Conservation (phyloP, 2,329 filamentous ascomycete genomes). For the Myotisia sp. region DNA sequence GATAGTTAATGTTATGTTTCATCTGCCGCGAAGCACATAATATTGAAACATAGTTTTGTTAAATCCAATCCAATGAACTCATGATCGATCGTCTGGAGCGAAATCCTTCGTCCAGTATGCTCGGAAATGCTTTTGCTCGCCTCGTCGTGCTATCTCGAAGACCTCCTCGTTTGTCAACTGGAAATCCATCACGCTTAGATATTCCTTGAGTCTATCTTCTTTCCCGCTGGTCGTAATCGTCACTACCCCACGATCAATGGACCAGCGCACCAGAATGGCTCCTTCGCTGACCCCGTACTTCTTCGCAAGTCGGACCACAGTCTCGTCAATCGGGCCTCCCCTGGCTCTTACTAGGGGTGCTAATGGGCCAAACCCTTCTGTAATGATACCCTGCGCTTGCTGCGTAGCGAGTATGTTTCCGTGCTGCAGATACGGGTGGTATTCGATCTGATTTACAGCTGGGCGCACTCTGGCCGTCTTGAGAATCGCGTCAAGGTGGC, state of each 20-base stretch:
- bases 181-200: slow-evolving; percentile 42
- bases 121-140: slow-evolving; percentile 37
- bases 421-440: slow-evolving; percentile 36
- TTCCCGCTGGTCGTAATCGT: slow-evolving; percentile 47
- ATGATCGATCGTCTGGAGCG: slow-evolving; percentile 30
- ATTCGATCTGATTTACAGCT: slow-evolving; percentile 31
- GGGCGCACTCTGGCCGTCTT: slow-evolving; percentile 31
- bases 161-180: slow-evolving; percentile 46
- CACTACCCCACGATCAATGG: slow-evolving; percentile 45
- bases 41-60: too few species aligned
- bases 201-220: slow-evolving; percentile 45
- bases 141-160: slow-evolving; percentile 36
- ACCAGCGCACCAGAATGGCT: slow-evolving; percentile 46
- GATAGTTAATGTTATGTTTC: too few species aligned
- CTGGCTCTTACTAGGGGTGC: slow-evolving; percentile 40
- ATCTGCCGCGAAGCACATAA: too few species aligned
- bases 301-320: slow-evolving; percentile 39
- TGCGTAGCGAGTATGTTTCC: slow-evolving; percentile 28
- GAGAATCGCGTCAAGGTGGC: slow-evolving; percentile 40
- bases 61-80: too few species aligned
- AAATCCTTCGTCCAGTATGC: slow-evolving; percentile 40
- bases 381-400: slow-evolving; percentile 28
- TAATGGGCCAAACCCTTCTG: slow-evolving; percentile 30
- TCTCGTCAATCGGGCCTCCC: slow-evolving; percentile 41
- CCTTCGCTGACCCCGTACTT: slow-evolving; percentile 47